phyloP scores from a whole-genome alignment of 805 yeast species.

The Clavispora carvajalis region DNA sequence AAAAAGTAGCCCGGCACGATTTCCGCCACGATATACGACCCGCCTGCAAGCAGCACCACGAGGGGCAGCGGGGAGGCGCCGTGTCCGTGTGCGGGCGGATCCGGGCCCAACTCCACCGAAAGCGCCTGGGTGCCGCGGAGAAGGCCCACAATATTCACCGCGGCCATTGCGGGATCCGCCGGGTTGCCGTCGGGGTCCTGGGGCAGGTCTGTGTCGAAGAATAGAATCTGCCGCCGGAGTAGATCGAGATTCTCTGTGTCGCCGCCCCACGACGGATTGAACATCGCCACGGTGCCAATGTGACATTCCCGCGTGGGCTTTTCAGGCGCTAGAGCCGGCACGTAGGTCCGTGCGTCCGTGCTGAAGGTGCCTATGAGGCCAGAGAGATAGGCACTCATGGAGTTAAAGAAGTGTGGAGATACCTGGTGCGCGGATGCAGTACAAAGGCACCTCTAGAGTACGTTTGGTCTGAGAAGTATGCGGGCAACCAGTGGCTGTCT shows the following conservation, averaged over 20 bases:
- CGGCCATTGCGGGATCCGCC: constrained; percentile 13
- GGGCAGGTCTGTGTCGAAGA: constrained; percentile 18
- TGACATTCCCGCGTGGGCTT: constrained; percentile 4
- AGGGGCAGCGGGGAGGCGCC: constrained; percentile 6
- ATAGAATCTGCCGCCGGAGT: constrained; percentile 28
- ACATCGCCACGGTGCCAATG: constrained; percentile 23
- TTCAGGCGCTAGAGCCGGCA: not conserved
- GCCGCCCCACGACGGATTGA: constrained; percentile 25
- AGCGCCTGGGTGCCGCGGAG: constrained; percentile 33
- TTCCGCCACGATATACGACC: constrained; percentile 21
- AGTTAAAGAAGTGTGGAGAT: not conserved
- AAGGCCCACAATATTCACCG: constrained; percentile 29
- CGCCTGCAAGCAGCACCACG: constrained; percentile 22
- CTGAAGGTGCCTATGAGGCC: constrained; percentile 26
- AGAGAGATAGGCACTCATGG: constrained; percentile 26
- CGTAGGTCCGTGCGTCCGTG: not conserved
- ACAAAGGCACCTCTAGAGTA: too few relatives aligned
- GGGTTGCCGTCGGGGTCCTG: constrained; percentile 2
- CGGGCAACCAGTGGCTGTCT: too few relatives aligned
- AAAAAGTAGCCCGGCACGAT: constrained; percentile 23
- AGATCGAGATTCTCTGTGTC: constrained; percentile 26
- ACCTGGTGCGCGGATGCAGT: too few relatives aligned
- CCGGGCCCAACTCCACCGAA: constrained; percentile 19
- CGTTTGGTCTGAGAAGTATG: too few relatives aligned
- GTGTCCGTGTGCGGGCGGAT: too few relatives aligned